These are phyloP conservation scores for Sphaerulina vaccinii DNA, from an alignment of 2,329 filamentous ascomycete species.

Conservation along the genomic window DNA sequence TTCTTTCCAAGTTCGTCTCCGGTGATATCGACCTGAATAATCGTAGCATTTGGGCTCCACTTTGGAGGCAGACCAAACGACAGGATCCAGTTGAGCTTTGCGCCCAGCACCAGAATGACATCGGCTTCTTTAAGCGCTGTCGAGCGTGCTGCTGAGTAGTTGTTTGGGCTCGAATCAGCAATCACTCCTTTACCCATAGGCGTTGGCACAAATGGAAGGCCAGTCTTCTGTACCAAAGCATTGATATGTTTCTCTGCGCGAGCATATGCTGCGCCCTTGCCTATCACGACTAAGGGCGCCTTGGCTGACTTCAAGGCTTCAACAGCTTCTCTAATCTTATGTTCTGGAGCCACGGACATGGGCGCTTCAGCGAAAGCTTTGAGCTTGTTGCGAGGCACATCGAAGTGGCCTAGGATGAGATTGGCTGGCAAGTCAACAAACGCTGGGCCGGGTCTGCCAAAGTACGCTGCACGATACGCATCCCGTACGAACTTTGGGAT, in stretches of 20 bases:
- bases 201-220: constrained; percentile 57
- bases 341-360: constrained; percentile 47
- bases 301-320: constrained; percentile 49
- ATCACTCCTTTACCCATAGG: constrained; percentile 61
- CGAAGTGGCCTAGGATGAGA: constrained; percentile 48
- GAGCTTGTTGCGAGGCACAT: constrained; percentile 25
- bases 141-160: constrained; percentile 55
- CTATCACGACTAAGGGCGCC: constrained; percentile 54
- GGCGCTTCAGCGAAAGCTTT: constrained; percentile 37
- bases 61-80: constrained; percentile 57
- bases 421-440: constrained; percentile 59
- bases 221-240: constrained; percentile 47
- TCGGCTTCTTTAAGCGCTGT: constrained; percentile 55
- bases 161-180: constrained; percentile 54
- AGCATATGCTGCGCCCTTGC: constrained; percentile 57
- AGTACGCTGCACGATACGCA: constrained; percentile 55
- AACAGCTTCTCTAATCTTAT: constrained; percentile 44
- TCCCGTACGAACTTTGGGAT: constrained; percentile 50
- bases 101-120: constrained; percentile 55
- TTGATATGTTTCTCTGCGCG: constrained; percentile 50
- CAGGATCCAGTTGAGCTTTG: constrained; percentile 59
- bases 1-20: constrained; percentile 57
- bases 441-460: constrained; percentile 53
- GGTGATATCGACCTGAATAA: constrained; percentile 57
- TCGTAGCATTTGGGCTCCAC: constrained; percentile 51